A percentile compares a stretch with the other conserved stretches of the same genome.
Evolutionary conservation across 2,329 filamentous ascomycete species (phyloP).

Genomic region (Endothia cerciana): DNA sequence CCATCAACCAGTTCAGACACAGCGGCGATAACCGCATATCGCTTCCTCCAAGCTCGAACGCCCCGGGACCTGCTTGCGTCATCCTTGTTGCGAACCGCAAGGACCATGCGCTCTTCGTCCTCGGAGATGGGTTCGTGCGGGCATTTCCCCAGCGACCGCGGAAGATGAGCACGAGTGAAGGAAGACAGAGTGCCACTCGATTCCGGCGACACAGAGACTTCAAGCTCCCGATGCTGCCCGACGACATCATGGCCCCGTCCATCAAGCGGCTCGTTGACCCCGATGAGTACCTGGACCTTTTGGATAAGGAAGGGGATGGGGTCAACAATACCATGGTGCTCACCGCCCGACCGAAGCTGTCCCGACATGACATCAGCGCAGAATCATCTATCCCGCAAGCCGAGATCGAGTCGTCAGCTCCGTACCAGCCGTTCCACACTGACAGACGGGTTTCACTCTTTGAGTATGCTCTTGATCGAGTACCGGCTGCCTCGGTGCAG

Average conservation of each 20-base stretch:
- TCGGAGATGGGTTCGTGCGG: slow-evolving; percentile 68
- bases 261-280: slow-evolving; percentile 60
- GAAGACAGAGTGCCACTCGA: slow-evolving; percentile 57
- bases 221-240: slow-evolving; percentile 65
- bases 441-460: slow-evolving; percentile 82
- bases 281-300: slow-evolving; percentile 59
- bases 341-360: slow-evolving; percentile 46
- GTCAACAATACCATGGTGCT: slow-evolving; percentile 60
- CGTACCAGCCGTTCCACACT: slow-evolving; percentile 95
- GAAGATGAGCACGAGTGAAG: slow-evolving; percentile 57
- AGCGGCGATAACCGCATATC: slow-evolving; percentile 76
- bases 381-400: slow-evolving; percentile 73
- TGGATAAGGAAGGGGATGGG: slow-evolving; percentile 56
- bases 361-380: slow-evolving; percentile 47
- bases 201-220: slow-evolving; percentile 67
- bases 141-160: slow-evolving; percentile 65
- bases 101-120: slow-evolving; percentile 65
- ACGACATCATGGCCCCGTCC: slow-evolving; percentile 59
- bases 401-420: slow-evolving; percentile 93
- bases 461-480: slow-evolving; percentile 53
- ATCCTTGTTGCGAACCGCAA: slow-evolving; percentile 67
- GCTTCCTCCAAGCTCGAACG: slow-evolving; percentile 59
- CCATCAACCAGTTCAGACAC: slow-evolving; percentile 72
- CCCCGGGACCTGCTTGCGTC: slow-evolving; percentile 63
- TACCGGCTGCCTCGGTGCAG: slow-evolving; percentile 24